Base-by-base conservation (phyloP, 1,139 yeast species). In the Zygotorulaspora mrakii region DNA sequence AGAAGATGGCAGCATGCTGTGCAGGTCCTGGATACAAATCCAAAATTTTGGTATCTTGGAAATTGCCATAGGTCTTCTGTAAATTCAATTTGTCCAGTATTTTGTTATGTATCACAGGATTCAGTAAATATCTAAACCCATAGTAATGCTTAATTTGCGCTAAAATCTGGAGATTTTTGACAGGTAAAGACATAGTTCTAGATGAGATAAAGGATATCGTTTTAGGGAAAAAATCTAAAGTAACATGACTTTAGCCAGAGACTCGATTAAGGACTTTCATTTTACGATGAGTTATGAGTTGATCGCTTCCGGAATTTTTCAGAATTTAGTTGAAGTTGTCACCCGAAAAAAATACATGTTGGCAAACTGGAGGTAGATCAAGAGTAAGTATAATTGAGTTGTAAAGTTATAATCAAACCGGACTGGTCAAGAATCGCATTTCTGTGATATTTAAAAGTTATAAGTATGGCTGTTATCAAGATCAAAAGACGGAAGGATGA, bases 21-120 rank as follows among this genome's bases (percentile, higher is more conserved):
- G 83, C 82, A 31, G 65, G 67, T 1, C 78, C 76, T 0, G 87
- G 71, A 54, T 80, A 81, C 11, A 78, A 70, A 52, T 86, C 95
- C 5, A 86, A 55, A 2, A 86, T 73, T 40, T 82, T 77, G 12
- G 80, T 65, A 13, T 64, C 54, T 12, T 67, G 59, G n/a, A 68
- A 56, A 38, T 67, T 53, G 3, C 71, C 67, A 49, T 78, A 80
- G 28, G 66, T 63, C 3, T 58, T 42, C 17, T 48, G 40, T 7
- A 60, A 35, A 25, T 59, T 61, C 39, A 79, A 61, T 32, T 52
- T 57, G 25, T 53, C 48, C n/a, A 51, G 49, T 14, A 57, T 56
- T 29, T 41, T 39, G 9, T 47, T 45, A 31, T 49, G 46, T 12
- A 50, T 37, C 3, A 22, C 31, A 2, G 57, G 56, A 32, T 53